Evolutionary conservation across 805 yeast genomes (phyloP).

Genomic region (Saccharomycopsis schoenii): DNA sequence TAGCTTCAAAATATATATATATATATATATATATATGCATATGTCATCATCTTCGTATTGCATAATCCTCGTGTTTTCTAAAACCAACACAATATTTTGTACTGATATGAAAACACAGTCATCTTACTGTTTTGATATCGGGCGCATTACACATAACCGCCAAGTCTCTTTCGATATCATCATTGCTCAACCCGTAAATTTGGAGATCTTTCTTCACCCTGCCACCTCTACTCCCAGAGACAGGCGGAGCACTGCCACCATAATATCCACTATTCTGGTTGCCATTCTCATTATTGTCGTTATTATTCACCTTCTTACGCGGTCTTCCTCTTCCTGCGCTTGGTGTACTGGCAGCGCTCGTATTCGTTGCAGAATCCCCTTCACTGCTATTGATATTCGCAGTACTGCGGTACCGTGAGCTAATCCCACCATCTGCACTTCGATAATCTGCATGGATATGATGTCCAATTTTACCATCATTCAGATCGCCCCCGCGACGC

Average conservation of each 20-base stretch:
- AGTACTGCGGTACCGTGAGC: neutral
- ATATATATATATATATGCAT: too few relatives aligned
- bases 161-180: constrained; percentile 15
- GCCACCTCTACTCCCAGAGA: neutral
- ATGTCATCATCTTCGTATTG: neutral
- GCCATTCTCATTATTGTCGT: neutral
- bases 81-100: too few relatives aligned
- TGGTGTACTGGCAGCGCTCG: neutral
- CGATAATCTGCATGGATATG: neutral
- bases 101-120: too few relatives aligned
- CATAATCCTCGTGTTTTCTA: too few relatives aligned
- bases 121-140: neutral
- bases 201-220: constrained; percentile 6
- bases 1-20: neutral
- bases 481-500: neutral
- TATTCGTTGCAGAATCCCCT: constrained; percentile 9
- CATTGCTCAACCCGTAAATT: constrained; percentile 10
- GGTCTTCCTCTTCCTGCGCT: constrained; percentile 1
- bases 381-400: constrained; percentile 6
- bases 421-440: neutral
- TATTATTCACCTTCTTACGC: neutral
- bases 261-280: neutral
- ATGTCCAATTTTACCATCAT: neutral
- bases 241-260: neutral
- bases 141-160: neutral